Percentiles rank a stretch among this genome's conserved stretches.
Conservation (phyloP, 2,329 filamentous ascomycete species). For the Fonsecaea multimorphosa region DNA sequence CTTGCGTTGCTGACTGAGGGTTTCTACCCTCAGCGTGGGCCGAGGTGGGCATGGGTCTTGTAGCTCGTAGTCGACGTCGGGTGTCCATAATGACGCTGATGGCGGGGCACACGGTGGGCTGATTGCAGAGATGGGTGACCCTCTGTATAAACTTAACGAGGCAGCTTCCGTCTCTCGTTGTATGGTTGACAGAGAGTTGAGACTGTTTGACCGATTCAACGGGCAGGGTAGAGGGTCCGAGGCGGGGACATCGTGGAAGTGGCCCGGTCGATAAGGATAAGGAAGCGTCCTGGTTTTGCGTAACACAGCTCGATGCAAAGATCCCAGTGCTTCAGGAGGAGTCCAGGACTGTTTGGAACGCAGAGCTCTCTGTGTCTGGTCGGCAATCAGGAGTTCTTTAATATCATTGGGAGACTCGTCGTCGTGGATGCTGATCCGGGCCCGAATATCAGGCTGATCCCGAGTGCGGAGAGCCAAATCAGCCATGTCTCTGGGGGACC, state of each 20-base stretch:
- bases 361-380: constrained; percentile 30
- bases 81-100: constrained; percentile 13
- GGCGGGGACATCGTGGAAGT: constrained; percentile 22
- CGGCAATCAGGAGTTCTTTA: constrained; percentile 27
- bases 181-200: constrained; percentile 34
- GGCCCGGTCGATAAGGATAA: constrained; percentile 29
- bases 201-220: constrained; percentile 30
- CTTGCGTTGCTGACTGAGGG: constrained; percentile 32
- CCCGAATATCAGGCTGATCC: constrained; percentile 30
- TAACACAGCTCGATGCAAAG: constrained; percentile 22
- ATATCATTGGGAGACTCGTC: constrained; percentile 29
- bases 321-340: constrained; percentile 15
- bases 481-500: constrained; percentile 22
- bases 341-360: constrained; percentile 31
- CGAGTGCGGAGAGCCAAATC: constrained; percentile 25
- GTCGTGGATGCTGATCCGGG: constrained; percentile 34
- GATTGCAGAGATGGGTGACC: constrained; percentile 34
- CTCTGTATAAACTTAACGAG: constrained; percentile 29
- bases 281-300: constrained; percentile 29
- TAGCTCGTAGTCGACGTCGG: constrained; percentile 22
- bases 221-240: constrained; percentile 26
- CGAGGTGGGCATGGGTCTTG: constrained; percentile 29
- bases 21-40: constrained; percentile 24
- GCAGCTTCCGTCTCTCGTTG: constrained; percentile 34
- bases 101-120: constrained; percentile 16